Conservation (phyloP, 2,329 filamentous ascomycete species). For the Penicillium vulpinum region DNA sequence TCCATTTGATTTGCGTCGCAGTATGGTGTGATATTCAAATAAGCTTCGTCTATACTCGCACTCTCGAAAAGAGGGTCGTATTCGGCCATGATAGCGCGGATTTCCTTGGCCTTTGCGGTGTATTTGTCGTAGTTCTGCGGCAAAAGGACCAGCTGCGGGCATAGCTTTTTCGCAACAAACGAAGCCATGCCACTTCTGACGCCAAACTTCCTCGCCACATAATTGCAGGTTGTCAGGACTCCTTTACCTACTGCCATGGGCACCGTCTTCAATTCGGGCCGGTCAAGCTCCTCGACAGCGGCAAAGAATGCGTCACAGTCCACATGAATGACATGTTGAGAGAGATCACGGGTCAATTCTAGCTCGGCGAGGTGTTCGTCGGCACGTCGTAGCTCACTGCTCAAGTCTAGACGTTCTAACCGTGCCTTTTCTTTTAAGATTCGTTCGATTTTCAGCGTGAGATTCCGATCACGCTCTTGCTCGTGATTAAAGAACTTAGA, state of each 20-base stretch:
- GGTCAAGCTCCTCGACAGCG: conserved; percentile 81
- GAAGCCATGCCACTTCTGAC: conserved; percentile 93
- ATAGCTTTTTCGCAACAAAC: conserved; percentile 93
- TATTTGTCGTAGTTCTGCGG: conserved; percentile 91
- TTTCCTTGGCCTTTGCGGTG: conserved; percentile 81
- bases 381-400: conserved; percentile 69
- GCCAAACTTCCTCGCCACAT: conserved; percentile 84
- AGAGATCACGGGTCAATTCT: conserved; percentile 75
- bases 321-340: conserved; percentile 83
- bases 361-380: conserved; percentile 80
- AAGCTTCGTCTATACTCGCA: conserved; percentile 94
- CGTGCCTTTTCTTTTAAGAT: conserved; percentile 74
- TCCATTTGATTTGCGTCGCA: conserved; percentile 67
- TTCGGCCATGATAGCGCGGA: conserved; percentile 75
- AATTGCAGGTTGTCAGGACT: conserved; percentile 75
- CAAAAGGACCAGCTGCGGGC: conserved; percentile 78
- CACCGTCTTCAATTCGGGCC: conserved; percentile 78
- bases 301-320: conserved; percentile 99
- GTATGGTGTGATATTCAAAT: conserved; percentile 89
- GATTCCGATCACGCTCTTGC: conserved; percentile 73
- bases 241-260: conserved; percentile 88
- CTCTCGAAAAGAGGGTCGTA: conserved; percentile 92
- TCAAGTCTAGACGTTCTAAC: conserved; percentile 74
- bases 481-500: conserved; percentile 96
- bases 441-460: conserved; percentile 81